Conservation (phyloP, 768 basidiomycete genomes). For the Agrocybe pediades region DNA sequence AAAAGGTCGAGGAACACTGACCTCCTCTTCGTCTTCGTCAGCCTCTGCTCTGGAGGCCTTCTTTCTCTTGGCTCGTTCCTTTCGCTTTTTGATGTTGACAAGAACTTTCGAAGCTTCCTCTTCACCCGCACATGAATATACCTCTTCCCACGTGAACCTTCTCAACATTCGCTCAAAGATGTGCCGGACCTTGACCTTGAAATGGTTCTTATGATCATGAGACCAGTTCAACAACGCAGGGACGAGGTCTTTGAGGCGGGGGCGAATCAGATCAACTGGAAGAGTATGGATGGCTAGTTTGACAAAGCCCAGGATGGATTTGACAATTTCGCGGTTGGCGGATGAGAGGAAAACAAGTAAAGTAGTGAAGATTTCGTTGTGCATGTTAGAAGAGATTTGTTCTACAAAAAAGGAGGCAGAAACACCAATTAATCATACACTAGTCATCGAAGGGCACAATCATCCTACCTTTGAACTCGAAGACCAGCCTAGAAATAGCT, state of each 20-base stretch:
- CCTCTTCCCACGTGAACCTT: constrained; percentile 85
- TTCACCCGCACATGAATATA: constrained; percentile 72
- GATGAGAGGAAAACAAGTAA: constrained; percentile 90
- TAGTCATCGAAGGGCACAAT: constrained; percentile 6
- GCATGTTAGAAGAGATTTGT: constrained; percentile 67
- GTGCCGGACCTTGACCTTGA: constrained; percentile 95
- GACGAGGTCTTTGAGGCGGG: constrained; percentile 76
- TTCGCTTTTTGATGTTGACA: constrained; percentile 92
- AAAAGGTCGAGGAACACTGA: constrained; percentile 9
- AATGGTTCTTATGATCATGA: constrained; percentile 98
- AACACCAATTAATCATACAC: neutral
- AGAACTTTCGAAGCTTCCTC: constrained; percentile 89
- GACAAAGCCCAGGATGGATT: constrained; percentile 92
- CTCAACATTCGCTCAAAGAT: constrained; percentile 96
- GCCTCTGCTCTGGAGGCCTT: constrained; percentile 63
- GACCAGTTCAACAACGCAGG: constrained; percentile 89
- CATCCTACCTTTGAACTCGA: constrained; percentile 87
- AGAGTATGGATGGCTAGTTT: constrained; percentile 92
- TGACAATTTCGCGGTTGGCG: constrained; percentile 96
- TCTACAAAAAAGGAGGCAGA: constrained; percentile 44
- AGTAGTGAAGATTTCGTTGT: constrained; percentile 82
- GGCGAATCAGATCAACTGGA: constrained; percentile 67
- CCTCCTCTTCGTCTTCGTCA: constrained; percentile 54
- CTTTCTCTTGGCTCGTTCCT: constrained; percentile 91
- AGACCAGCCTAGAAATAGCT: constrained; percentile 89